These are phyloP conservation scores for Celoporthe dispersa DNA, from an alignment of 2,329 filamentous ascomycete species.

Conservation along the genomic window DNA sequence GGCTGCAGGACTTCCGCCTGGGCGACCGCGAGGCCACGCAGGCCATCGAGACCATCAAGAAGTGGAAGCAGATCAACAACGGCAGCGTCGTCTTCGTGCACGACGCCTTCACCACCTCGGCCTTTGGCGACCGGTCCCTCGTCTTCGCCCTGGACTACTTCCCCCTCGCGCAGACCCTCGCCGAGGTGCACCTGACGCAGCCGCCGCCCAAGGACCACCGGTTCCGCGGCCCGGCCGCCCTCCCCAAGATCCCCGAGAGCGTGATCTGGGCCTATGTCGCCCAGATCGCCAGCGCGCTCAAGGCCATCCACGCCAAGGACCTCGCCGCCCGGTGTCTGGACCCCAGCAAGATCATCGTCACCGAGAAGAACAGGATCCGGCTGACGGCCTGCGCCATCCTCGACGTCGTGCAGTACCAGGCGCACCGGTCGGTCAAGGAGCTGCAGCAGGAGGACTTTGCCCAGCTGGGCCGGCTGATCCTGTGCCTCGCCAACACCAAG, in stretches of 20 bases:
- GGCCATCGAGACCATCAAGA: conserved; percentile 81
- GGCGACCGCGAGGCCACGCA: conserved; percentile 71
- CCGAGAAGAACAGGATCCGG: conserved; percentile 86
- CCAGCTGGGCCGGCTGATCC: conserved; percentile 80
- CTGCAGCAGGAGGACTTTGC: conserved; percentile 87
- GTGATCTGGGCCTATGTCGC: conserved; percentile 90
- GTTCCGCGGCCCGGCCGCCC: conserved; percentile 41
- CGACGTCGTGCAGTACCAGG: conserved; percentile 85
- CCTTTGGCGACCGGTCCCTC: conserved; percentile 92
- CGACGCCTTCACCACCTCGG: conserved; percentile 90
- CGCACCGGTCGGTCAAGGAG: conserved; percentile 69
- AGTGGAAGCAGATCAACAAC: conserved; percentile 86
- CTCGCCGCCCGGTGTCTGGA: conserved; percentile 87
- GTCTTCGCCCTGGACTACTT: conserved; percentile 95
- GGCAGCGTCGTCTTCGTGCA: conserved; percentile 84
- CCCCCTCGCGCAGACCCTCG: conserved; percentile 85
- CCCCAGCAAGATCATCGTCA: conserved; percentile 85
- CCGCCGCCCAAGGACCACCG: conserved; percentile 47
- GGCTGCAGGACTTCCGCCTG: conserved; percentile 86
- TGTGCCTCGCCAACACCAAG: conserved; percentile 79
- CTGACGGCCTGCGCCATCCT: conserved; percentile 87
- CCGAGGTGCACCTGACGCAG: conserved; percentile 74
- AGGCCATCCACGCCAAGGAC: conserved; percentile 79
- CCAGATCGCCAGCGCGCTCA: conserved; percentile 87
- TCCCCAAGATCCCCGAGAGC: conserved; percentile 68